Percentiles rank a stretch among this genome's conserved stretches.
These are phyloP conservation scores for Platanus orientalis DNA, from an alignment of 164 flowering plant species.

Conservation along the genomic window DNA sequence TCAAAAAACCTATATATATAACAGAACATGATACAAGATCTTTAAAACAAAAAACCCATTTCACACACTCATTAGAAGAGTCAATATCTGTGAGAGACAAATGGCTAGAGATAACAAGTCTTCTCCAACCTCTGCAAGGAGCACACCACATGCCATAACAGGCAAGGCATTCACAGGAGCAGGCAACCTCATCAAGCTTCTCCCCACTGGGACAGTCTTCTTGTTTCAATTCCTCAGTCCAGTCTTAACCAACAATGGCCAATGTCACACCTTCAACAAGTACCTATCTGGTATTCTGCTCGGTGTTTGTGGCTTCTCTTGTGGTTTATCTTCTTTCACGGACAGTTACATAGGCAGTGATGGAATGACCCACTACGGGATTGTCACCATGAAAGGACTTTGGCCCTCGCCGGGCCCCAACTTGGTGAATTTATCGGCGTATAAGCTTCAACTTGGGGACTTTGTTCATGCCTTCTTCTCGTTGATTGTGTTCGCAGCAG, in stretches of 20 bases:
- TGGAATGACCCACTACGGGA: slow-evolving; percentile 52
- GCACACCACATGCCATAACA: background rate
- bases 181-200: slow-evolving; percentile 69
- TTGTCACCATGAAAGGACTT: slow-evolving; percentile 60
- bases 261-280: slow-evolving; percentile 59
- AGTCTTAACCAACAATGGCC: slow-evolving; percentile 67
- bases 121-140: background rate
- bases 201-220: slow-evolving; percentile 89
- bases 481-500: slow-evolving; percentile 44
- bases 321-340: slow-evolving; percentile 63
- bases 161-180: slow-evolving; percentile 40
- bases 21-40: too few species aligned
- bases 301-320: slow-evolving; percentile 49
- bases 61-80: background rate
- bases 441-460: slow-evolving; percentile 57
- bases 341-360: slow-evolving; percentile 61
- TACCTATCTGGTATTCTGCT: slow-evolving; percentile 44
- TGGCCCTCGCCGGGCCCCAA: slow-evolving; percentile 33
- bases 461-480: slow-evolving; percentile 66
- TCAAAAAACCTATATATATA: background rate
- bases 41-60: background rate
- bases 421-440: slow-evolving; percentile 31
- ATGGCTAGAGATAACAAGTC: background rate
- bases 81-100: too few species aligned
- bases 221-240: slow-evolving; percentile 75